Percentiles rank a stretch among this genome's conserved stretches.
These are phyloP conservation scores for Calonectria pseudoreteaudii DNA, from an alignment of 2,329 filamentous ascomycete species.

Conservation along the genomic window DNA sequence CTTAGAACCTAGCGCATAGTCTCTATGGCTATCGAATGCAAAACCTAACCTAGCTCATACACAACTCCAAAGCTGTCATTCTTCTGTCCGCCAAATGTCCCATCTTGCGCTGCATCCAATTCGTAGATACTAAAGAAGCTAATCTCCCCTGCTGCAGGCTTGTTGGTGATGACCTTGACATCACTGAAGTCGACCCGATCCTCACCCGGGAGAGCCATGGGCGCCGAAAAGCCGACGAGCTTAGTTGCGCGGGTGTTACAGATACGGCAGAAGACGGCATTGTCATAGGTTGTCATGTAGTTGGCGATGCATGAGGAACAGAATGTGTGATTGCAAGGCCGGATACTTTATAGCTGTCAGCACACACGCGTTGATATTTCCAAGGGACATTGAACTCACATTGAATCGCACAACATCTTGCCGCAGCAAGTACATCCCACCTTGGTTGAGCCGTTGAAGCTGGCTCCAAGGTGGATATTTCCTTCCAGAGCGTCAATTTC, in stretches of 20 bases:
- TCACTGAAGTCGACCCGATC: slow-evolving; percentile 14
- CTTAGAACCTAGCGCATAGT: not conserved
- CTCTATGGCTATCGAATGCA: not conserved
- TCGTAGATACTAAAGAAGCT: slow-evolving; percentile 6
- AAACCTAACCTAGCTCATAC: not conserved
- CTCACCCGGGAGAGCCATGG: slow-evolving; percentile 22
- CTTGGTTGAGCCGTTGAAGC: slow-evolving; percentile 8
- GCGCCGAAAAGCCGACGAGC: slow-evolving; percentile 23
- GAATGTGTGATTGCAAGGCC: slow-evolving; percentile 25
- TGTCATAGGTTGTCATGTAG: slow-evolving; percentile 16
- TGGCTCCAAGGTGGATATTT: slow-evolving; percentile 1
- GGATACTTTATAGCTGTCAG: not conserved
- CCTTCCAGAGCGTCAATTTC: slow-evolving; percentile 5
- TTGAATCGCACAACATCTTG: slow-evolving; percentile 20
- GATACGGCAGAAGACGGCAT: slow-evolving; percentile 3
- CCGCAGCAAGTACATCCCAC: slow-evolving; percentile 13
- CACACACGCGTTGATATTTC: too few relatives aligned
- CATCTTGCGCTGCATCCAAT: not conserved
- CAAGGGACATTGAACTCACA: not conserved
- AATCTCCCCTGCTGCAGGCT: not conserved
- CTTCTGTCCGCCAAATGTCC: not conserved
- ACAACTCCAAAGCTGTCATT: not conserved
- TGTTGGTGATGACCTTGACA: not conserved
- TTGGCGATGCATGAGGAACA: slow-evolving; percentile 9
- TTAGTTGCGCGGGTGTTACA: slow-evolving; percentile 14